Conservation (phyloP, 83 land plant species). For the Isoetes engelmannii region DNA sequence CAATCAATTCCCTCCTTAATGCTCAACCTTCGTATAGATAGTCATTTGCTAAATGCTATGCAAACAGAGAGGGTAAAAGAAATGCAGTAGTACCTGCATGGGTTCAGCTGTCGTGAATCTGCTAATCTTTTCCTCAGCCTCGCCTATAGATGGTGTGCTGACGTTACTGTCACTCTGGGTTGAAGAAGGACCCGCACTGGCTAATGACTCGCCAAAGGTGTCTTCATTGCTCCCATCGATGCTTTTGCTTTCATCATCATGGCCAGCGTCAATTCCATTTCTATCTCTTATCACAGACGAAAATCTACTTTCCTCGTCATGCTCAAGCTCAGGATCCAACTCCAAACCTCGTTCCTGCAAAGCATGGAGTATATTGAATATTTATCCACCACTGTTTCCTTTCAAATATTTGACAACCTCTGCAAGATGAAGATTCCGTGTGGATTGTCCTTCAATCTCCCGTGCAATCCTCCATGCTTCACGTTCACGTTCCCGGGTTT, state of each 20-base stretch:
- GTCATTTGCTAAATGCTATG: neutral
- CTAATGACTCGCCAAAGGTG: slow-evolving; percentile 54
- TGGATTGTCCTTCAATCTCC: slow-evolving; percentile 79
- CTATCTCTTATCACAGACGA: slow-evolving; percentile 58
- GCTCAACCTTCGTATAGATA: too few species aligned
- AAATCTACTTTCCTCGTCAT: slow-evolving; percentile 81
- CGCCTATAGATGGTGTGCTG: slow-evolving; percentile 23
- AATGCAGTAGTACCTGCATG: neutral
- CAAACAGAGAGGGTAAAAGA: neutral
- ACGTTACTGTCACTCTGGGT: slow-evolving; percentile 19
- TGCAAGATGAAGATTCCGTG: slow-evolving; percentile 73
- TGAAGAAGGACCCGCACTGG: neutral
- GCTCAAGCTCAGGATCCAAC: slow-evolving; percentile 40
- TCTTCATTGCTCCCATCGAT: slow-evolving; percentile 46
- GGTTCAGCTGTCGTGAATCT: slow-evolving; percentile 32
- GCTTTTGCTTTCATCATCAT: slow-evolving; percentile 40
- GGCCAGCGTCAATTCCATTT: slow-evolving; percentile 38
- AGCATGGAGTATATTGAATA: neutral
- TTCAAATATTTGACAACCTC: slow-evolving; percentile 43
- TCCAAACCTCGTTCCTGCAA: slow-evolving; percentile 66
- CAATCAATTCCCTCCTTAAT: too few species aligned
- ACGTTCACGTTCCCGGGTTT: slow-evolving; percentile 64
- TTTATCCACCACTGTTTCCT: neutral
- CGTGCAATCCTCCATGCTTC: slow-evolving; percentile 73
- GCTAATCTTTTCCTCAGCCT: slow-evolving; percentile 8